Evolutionary conservation across 768 basidiomycete genomes (phyloP).

Genomic region (Dictyophora rubrovolvata): DNA sequence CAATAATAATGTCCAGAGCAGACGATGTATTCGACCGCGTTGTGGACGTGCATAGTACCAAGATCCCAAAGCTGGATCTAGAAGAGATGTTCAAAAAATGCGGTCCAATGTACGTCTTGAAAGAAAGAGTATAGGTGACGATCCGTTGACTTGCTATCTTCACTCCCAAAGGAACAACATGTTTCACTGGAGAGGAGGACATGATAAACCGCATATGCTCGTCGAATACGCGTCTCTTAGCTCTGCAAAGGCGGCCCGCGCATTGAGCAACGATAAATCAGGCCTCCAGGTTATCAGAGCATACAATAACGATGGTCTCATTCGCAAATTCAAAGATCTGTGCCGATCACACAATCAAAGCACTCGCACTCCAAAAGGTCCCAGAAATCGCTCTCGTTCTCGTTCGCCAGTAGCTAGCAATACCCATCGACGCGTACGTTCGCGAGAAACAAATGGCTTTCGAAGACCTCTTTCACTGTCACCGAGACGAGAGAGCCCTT

Average conservation of each 20-base stretch:
- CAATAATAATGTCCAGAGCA: not conserved
- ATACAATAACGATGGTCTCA: conserved; percentile 6
- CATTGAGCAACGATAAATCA: not conserved
- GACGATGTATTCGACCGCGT: not conserved
- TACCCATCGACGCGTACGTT: not conserved
- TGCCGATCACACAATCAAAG: not conserved
- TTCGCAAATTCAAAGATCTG: conserved; percentile 6
- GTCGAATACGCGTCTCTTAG: conserved; percentile 1
- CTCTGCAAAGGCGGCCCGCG: not conserved
- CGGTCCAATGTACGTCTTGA: conserved; percentile 3
- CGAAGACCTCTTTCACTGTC: no score
- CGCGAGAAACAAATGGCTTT: not conserved
- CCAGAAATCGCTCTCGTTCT: not conserved
- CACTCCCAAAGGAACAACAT: not conserved
- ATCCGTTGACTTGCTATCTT: not conserved
- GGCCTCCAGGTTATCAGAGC: conserved; percentile 8
- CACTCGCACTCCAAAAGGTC: not conserved
- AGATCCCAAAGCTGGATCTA: not conserved
- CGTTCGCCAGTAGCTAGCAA: not conserved
- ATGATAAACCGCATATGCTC: conserved; percentile 7
- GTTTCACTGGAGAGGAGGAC: conserved; percentile 5
- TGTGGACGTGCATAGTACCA: conserved; percentile 7
- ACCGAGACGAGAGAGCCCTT: no score
- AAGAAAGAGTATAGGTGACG: not conserved
- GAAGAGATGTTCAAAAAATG: conserved; percentile 7